These are phyloP conservation scores for Trifolium pratense DNA, from an alignment of 306 rosid species.

Conservation along the genomic window DNA sequence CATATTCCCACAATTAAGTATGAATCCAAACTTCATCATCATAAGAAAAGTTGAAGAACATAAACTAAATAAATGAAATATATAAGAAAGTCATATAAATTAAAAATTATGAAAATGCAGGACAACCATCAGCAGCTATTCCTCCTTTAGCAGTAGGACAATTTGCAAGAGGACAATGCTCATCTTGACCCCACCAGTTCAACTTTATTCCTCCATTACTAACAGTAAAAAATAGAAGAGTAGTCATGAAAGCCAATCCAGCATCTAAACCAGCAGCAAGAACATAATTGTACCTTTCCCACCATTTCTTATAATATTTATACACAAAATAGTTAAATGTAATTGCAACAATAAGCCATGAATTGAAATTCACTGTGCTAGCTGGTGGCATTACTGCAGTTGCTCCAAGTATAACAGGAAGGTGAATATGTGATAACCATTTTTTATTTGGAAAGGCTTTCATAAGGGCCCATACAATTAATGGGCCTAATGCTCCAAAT, in stretches of 20 bases:
- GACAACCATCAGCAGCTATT: slow-evolving; percentile 52
- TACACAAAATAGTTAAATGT: slow-evolving; percentile 63
- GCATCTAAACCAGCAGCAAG: slow-evolving; percentile 80
- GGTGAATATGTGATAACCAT: slow-evolving; percentile 70
- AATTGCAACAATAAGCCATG: slow-evolving; percentile 60
- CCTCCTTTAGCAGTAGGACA: slow-evolving; percentile 82
- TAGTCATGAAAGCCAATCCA: slow-evolving; percentile 73
- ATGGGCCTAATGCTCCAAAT: slow-evolving; percentile 55
- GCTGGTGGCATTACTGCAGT: slow-evolving; percentile 69
- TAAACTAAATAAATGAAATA: background rate
- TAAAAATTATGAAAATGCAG: slow-evolving; percentile 35
- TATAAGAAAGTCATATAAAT: background rate
- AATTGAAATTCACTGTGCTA: slow-evolving; percentile 69
- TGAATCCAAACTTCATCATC: background rate
- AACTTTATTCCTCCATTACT: slow-evolving; percentile 34
- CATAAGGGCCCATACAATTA: slow-evolving; percentile 57
- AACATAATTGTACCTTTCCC: slow-evolving; percentile 72
- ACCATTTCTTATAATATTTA: slow-evolving; percentile 66
- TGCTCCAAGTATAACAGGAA: slow-evolving; percentile 78
- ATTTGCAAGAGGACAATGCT: slow-evolving; percentile 56
- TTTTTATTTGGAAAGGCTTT: slow-evolving; percentile 56
- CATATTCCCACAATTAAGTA: background rate
- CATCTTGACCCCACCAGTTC: slow-evolving; percentile 63
- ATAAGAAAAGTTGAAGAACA: background rate
- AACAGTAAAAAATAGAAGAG: slow-evolving; percentile 54